Evolutionary conservation across 306 rosid genomes (phyloP).

Genomic region (Cucurbita pepo): DNA sequence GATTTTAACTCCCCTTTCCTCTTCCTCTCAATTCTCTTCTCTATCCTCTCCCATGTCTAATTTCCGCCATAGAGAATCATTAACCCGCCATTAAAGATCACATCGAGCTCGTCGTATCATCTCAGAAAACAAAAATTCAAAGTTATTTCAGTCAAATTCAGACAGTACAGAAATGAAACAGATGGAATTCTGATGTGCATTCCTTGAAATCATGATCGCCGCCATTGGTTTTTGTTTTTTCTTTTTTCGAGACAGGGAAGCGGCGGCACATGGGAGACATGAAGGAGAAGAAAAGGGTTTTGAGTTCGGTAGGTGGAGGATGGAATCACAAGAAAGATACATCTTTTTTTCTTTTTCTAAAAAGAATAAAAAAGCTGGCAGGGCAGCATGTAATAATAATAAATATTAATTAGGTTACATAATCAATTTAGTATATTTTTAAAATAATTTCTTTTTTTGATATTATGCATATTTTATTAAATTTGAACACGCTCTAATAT

Average conservation of each 20-base stretch:
- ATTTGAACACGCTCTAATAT: no score
- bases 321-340: neutral
- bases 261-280: neutral
- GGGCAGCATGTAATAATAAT: neutral
- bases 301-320: neutral
- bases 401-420: no score
- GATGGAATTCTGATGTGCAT: neutral
- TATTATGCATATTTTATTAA: no score
- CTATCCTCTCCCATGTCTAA: neutral
- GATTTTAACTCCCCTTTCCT: neutral
- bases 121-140: neutral
- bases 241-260: neutral
- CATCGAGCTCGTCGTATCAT: neutral
- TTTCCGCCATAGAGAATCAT: neutral
- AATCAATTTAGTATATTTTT: no score
- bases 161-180: neutral
- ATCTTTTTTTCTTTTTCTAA: neutral
- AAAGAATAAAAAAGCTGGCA: neutral
- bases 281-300: neutral
- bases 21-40: neutral
- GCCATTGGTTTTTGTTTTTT: neutral
- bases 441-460: no score
- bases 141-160: neutral
- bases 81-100: neutral
- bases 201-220: neutral